Evolutionary conservation across 441 rosid genomes (phyloP), one percentile per base, ranked within the genome.

Genomic region (Dalechampia spathulata): DNA sequence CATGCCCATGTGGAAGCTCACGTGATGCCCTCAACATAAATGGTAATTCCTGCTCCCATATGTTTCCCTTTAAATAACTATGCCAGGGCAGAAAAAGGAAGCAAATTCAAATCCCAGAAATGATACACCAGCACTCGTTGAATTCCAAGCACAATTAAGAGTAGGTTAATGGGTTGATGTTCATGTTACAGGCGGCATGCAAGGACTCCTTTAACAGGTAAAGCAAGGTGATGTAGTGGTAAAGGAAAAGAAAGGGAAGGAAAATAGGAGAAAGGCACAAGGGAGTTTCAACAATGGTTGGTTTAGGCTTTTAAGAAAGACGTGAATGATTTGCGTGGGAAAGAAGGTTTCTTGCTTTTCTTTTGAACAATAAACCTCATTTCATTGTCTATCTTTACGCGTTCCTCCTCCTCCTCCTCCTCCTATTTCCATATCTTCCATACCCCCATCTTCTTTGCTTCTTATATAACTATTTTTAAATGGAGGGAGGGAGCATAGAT

Each of bases 301-400:
- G 55, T 72, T 75, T 70, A 72, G 73, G 76, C 82, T 83, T 82
- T 79, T 74, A 53, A 76, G 85, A 71, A 74, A 62, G 68, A 67
- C 36, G 40, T 34, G 62, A 65, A 70, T 66, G 50, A 70, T 74
- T 69, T 71, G 72, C 80, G 75, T 64, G 49, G 28, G 64, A 72
- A 67, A 73, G 70, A 75, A 79, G 79, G 71, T 30, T 67, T 49
- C 66, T 60, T 62, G 27, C 55, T 49, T 45, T 8, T 0, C 42
- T 3, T 20, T n/a, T n/a, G n/a, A n/a, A n/a, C n/a, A n/a, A n/a
- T n/a, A n/a, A n/a, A n/a, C n/a, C n/a, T n/a, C n/a, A n/a, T n/a
- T n/a, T n/a, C n/a, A n/a, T n/a, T n/a, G n/a, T n/a, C n/a, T n/a
- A n/a, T n/a, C n/a, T n/a, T n/a, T n/a, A n/a, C n/a, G n/a, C n/a